Base-by-base conservation (phyloP, 2,329 filamentous ascomycete genomes). In the Cordyceps fumosorosea region DNA sequence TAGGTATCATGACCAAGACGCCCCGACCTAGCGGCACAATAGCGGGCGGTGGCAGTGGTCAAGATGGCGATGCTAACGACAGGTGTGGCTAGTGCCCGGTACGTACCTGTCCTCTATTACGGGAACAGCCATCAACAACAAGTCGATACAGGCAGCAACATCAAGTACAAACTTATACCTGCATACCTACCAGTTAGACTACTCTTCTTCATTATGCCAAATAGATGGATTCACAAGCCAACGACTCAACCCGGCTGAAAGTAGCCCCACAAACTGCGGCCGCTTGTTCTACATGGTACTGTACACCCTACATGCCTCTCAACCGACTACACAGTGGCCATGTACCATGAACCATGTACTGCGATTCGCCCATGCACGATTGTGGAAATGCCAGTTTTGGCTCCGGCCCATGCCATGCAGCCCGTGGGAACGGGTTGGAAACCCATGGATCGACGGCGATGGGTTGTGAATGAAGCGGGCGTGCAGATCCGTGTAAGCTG, bases 321-420 rank as follows among this genome's bases (percentile, higher is more conserved):
- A 37, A 51, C 34, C 3, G 24, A 60, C 42, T 51, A n/a, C 37
- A 60, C 48, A 59, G 51, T 32, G 47, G 37, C 40, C 14, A 37
- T 37, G 34, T 37, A n/a, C 24, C n/a, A 34, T 18, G 16, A 53
- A 60, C 47, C 48, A 18, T 60, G 37, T 60, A 47, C 29, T 55
- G 44, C 59, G 59, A 62, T 62, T 62, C 42, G 51, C 42, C 51
- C 52, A 62, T 62, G 52, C 52, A 50, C 48, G 59, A 62, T 62
- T 54, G 52, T 62, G 52, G 51, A 34, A 61, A 60, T 60, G 42
- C 58, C 40, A n/a, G 40, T 54, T 50, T 37, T 55, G 44, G 59
- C 50, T 34, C 32, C 42, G 40, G 29, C 37, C 40, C 29, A 53
- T 62, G 52, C 51, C 44, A 53, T 62, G 52, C 52, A 62, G 52